Conservation (phyloP, 495 filamentous ascomycete species). For the Tricharina praecox region DNA sequence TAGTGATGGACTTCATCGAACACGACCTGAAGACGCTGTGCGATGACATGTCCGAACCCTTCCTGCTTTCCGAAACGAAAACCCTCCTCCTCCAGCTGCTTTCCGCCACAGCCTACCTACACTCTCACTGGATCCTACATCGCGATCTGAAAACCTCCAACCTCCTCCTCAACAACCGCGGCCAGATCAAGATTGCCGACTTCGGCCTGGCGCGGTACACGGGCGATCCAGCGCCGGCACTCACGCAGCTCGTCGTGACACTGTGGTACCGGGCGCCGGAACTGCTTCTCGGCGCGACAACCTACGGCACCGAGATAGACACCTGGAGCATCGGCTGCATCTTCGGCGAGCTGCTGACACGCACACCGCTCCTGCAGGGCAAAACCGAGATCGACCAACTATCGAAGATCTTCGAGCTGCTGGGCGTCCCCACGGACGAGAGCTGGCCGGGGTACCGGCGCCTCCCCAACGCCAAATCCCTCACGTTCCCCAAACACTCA, state of each 20-base stretch:
- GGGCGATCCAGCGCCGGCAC: slow-evolving; percentile 61
- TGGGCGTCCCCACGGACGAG: slow-evolving; percentile 73
- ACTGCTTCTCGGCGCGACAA: slow-evolving; percentile 62
- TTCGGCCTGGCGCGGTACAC: slow-evolving; percentile 94
- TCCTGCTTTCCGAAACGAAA: slow-evolving; percentile 84
- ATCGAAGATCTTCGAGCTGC: slow-evolving; percentile 64
- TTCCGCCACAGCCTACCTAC: slow-evolving; percentile 69
- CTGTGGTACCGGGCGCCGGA: slow-evolving; percentile 94
- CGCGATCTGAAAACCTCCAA: slow-evolving; percentile 96
- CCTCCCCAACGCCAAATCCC: slow-evolving; percentile 70
- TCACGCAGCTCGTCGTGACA: slow-evolving; percentile 90
- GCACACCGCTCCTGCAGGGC: slow-evolving; percentile 72
- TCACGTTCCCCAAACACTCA: slow-evolving; percentile 50
- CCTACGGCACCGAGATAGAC: slow-evolving; percentile 65
- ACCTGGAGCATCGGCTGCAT: slow-evolving; percentile 96
- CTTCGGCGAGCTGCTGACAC: slow-evolving; percentile 77
- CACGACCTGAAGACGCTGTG: slow-evolving; percentile 92
- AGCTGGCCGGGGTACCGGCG: slow-evolving; percentile 76
- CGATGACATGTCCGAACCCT: slow-evolving; percentile 85
- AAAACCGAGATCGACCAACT: slow-evolving; percentile 85
- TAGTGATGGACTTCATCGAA: slow-evolving; percentile 96
- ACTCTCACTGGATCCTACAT: slow-evolving; percentile 84
- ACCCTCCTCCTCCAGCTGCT: slow-evolving; percentile 70
- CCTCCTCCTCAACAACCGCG: slow-evolving; percentile 86
- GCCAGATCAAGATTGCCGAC: slow-evolving; percentile 88